Conservation (phyloP, 306 rosid genomes). For the Fagus crenata region DNA sequence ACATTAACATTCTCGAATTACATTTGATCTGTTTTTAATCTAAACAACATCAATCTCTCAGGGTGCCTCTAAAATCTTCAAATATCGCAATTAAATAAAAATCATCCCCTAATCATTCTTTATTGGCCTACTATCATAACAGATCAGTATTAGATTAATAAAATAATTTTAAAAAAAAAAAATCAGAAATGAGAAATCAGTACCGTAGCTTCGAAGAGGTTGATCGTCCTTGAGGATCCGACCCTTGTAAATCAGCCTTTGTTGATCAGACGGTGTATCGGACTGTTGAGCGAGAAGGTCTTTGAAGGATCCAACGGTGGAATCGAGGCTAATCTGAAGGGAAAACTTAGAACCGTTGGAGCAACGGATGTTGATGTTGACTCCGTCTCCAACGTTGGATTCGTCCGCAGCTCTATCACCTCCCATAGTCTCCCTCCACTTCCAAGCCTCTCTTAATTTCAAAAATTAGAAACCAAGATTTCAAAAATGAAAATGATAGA, state of each 20-base stretch:
- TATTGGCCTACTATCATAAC: too few relatives aligned
- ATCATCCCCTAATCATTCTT: too few relatives aligned
- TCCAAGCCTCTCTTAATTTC: slow-evolving; percentile 5
- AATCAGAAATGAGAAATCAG: neutral
- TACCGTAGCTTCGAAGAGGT: slow-evolving; percentile 72
- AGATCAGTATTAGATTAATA: too few relatives aligned
- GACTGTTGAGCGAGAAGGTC: slow-evolving; percentile 48
- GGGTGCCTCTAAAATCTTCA: neutral
- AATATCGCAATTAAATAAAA: neutral
- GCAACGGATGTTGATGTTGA: slow-evolving; percentile 61
- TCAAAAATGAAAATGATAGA: neutral
- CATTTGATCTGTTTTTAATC: neutral
- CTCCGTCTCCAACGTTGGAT: slow-evolving; percentile 37
- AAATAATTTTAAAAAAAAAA: too few relatives aligned
- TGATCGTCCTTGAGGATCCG: slow-evolving; percentile 86
- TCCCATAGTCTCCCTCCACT: slow-evolving; percentile 48
- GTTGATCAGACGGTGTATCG: slow-evolving; percentile 63
- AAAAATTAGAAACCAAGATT: neutral
- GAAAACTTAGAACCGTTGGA: slow-evolving; percentile 74
- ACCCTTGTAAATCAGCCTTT: slow-evolving; percentile 87
- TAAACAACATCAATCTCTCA: neutral
- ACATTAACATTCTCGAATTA: neutral
- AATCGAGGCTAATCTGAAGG: slow-evolving; percentile 51
- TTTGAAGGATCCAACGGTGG: slow-evolving; percentile 60
- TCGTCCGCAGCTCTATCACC: slow-evolving; percentile 53